Base-by-base conservation (phyloP, 75 land plant genomes). In the Isoetes taiwanensis region DNA sequence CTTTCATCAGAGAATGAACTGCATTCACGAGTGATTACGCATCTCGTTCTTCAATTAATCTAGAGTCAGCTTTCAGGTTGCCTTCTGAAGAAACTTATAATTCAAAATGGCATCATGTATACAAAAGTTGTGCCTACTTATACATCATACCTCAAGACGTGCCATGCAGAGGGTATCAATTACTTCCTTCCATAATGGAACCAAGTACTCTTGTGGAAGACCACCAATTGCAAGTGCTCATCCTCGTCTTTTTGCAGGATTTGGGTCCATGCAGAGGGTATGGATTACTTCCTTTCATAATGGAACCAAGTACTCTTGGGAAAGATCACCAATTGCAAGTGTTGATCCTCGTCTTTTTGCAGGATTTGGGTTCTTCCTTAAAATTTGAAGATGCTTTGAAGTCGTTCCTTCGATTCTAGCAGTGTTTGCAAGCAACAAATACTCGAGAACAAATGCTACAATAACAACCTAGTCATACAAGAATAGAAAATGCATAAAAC, bases 21-120 rank as follows among this genome's bases (percentile, higher is more conserved):
- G 99, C 86, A 84, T 89, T 88, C 9, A 94, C 99, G 28, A 90
- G 96, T 50, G 96, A 81, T 69, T 94, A 90, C 28, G 90, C 90
- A 80, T 94, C 99, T 41, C 79, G 74, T 25, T 88, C 96, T 57
- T 84, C 80, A 72, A 2, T 57, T 27, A 66, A n/a, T n/a, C n/a
- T n/a, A n/a, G n/a, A n/a, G n/a, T n/a, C n/a, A n/a, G n/a, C n/a
- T n/a, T n/a, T n/a, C n/a, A n/a, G n/a, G n/a, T n/a, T n/a, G n/a
- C n/a, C n/a, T n/a, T n/a, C n/a, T n/a, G n/a, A n/a, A n/a, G n/a
- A n/a, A 43, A 43, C 48, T n/a, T n/a, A n/a, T n/a, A n/a, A n/a
- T n/a, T n/a, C n/a, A n/a, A n/a, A n/a, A n/a, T n/a, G n/a, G n/a
- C n/a, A n/a, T n/a, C n/a, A n/a, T n/a, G n/a, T n/a, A n/a, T n/a